Conservation (phyloP, 225 moss, liverwort and hornwort species). For the Rhytidiadelphus loreus region DNA sequence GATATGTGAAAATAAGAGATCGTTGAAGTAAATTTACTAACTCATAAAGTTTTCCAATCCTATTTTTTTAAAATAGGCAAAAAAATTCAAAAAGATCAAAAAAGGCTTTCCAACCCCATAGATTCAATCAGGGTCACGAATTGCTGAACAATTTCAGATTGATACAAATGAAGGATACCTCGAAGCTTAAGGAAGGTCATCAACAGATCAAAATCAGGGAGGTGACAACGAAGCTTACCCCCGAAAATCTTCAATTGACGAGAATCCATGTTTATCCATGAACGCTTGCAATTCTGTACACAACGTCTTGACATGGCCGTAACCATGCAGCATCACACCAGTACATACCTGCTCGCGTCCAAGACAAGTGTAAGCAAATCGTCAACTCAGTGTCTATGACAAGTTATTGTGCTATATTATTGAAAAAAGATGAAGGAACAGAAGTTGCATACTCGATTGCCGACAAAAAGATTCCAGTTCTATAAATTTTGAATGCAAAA, state of each 20-base stretch:
- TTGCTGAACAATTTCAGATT: background rate
- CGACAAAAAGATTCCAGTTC: background rate
- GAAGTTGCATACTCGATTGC: background rate
- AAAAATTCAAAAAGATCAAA: background rate
- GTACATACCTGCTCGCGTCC: constrained; percentile 66
- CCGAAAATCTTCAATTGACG: constrained; percentile 74
- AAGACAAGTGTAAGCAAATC: background rate
- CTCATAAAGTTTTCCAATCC: background rate
- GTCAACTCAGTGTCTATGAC: background rate
- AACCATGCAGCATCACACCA: constrained; percentile 96
- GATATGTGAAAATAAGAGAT: background rate
- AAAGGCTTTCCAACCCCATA: background rate
- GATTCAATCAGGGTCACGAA: background rate
- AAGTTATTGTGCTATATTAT: background rate
- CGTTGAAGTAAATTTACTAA: background rate
- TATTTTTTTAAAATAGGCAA: background rate
- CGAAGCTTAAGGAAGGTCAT: background rate
- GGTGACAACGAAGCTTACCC: constrained; percentile 38
- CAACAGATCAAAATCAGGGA: background rate
- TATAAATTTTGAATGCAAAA: background rate
- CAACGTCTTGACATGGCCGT: constrained; percentile 70
- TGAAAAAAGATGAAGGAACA: background rate
- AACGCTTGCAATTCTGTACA: constrained; percentile 67
- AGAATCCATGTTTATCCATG: constrained; percentile 74
- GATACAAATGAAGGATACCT: background rate